These are phyloP conservation scores for Emericellopsis atlantica DNA, from an alignment of 2,329 filamentous ascomycete genomes.

Conservation along the genomic window DNA sequence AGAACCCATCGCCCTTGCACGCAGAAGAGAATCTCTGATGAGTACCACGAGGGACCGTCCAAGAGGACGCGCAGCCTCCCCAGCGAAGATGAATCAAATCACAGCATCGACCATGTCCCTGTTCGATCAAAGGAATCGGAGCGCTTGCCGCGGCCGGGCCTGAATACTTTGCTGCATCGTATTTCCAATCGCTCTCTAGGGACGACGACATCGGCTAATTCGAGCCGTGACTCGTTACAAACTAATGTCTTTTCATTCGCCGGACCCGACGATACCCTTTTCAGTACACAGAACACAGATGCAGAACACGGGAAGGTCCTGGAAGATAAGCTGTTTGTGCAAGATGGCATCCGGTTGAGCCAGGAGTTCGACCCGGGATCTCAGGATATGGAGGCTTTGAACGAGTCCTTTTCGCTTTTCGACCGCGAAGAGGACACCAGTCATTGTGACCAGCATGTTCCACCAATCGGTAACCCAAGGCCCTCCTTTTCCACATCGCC, in stretches of 20 bases:
- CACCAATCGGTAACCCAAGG: too few species aligned
- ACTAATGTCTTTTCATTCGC: too few species aligned
- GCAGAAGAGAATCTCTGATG: slow-evolving; percentile 1
- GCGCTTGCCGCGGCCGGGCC: too few species aligned
- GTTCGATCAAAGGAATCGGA: slow-evolving; percentile 1
- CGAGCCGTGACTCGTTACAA: too few species aligned
- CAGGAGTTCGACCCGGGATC: slow-evolving; percentile 3
- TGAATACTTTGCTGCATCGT: too few species aligned
- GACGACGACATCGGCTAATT: too few species aligned
- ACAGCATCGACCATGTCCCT: slow-evolving; percentile 9
- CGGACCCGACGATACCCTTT: slow-evolving; percentile 2
- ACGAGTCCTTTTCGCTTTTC: slow-evolving; percentile 7
- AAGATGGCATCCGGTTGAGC: not conserved
- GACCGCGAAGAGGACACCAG: slow-evolving; percentile 1
- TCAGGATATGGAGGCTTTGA: slow-evolving; percentile 3
- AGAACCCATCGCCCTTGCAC: not conserved
- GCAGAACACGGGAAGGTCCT: not conserved
- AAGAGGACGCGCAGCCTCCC: not conserved
- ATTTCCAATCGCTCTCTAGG: too few species aligned
- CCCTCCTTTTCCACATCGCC: not conserved
- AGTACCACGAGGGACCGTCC: not conserved
- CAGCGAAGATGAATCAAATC: not conserved
- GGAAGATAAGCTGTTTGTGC: too few species aligned
- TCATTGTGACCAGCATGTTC: too few species aligned
- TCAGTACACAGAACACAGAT: slow-evolving; percentile 20